Base-by-base conservation (phyloP, 768 basidiomycete species). In the Neoboletus subvelutipes region DNA sequence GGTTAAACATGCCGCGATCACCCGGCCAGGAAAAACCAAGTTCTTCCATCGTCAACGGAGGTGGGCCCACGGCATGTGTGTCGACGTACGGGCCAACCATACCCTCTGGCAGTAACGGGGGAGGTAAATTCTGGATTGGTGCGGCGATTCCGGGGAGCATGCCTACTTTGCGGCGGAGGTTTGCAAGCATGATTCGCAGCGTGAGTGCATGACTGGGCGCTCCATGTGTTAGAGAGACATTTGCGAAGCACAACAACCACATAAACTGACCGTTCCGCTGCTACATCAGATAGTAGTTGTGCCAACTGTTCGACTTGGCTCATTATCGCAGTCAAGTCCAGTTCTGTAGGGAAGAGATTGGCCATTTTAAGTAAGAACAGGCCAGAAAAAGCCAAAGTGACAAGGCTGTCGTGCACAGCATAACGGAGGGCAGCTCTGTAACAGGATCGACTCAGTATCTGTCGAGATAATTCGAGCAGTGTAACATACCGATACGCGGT, bases 301-400 rank as follows among this genome's bases (percentile, higher is more conserved):
- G 92, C 88, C 37, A 98, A 81, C 71, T 96, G 92, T 67, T 94
- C 91, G 42, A 96, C 94, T 72, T 96, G 93, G 4, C 73, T 79
- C 45, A 85, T 87, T 68, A 95, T 92, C 10, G 81, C 80, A 18
- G 75, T 79, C 29, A 95, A 75, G 67, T 95, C 90, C 47, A 95
- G 76, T 65, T 94, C 91, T 15, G 84, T 76, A 0, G 93, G 93
- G 78, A 95, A 97, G 33, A 97, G 82, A 66, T 88, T 91, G 55
- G 94, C 94, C 88, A 96, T 94, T 76, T 96, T 96, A 56, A 96
- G 81, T 26, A 95, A 77, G 77, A 94, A 96, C 22, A 96, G 80
- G 10, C 90, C 93, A 17, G 92, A 91, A 73, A 96, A 95, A 10
- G 92, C 90, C 37, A 92, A 88, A 2, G 90, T 94, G 55, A 94